phyloP scores from a whole-genome alignment of 2,329 filamentous ascomycete species.

The Phialocephala subalpina region DNA sequence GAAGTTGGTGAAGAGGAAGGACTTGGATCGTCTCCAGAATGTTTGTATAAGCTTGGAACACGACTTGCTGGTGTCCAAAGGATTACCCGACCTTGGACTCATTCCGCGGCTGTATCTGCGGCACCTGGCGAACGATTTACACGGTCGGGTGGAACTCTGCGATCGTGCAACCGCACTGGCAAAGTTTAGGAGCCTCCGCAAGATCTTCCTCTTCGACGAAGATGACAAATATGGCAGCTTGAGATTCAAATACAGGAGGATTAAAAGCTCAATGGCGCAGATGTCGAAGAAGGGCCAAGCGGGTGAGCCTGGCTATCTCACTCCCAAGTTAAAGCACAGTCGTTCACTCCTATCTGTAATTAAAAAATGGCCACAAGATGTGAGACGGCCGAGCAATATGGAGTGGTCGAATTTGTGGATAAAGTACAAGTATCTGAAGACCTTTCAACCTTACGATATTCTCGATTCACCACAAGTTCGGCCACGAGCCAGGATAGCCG shows the following conservation, averaged over 20 bases:
- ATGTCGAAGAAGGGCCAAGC: background rate
- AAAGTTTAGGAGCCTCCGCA: slow-evolving; percentile 1
- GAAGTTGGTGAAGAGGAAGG: slow-evolving; percentile 6
- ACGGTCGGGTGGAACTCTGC: background rate
- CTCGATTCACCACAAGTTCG: background rate
- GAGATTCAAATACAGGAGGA: background rate
- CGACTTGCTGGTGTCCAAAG: slow-evolving; percentile 17
- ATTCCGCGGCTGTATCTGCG: background rate
- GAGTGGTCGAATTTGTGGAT: background rate
- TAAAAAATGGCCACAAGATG: background rate
- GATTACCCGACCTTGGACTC: background rate
- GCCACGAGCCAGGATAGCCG: background rate
- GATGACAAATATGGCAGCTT: background rate
- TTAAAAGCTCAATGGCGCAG: background rate
- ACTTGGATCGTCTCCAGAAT: slow-evolving; percentile 8
- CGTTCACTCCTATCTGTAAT: background rate
- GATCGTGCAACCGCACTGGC: background rate
- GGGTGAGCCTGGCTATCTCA: too few species aligned
- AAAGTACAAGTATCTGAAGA: background rate
- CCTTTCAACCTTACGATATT: background rate
- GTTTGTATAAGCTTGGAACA: slow-evolving; percentile 24
- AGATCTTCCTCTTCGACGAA: background rate
- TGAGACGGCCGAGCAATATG: too few species aligned
- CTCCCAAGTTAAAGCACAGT: background rate
- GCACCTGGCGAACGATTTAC: background rate